Conservation (phyloP, 140 eudicot genomes). For the Oenanthe javanica region DNA sequence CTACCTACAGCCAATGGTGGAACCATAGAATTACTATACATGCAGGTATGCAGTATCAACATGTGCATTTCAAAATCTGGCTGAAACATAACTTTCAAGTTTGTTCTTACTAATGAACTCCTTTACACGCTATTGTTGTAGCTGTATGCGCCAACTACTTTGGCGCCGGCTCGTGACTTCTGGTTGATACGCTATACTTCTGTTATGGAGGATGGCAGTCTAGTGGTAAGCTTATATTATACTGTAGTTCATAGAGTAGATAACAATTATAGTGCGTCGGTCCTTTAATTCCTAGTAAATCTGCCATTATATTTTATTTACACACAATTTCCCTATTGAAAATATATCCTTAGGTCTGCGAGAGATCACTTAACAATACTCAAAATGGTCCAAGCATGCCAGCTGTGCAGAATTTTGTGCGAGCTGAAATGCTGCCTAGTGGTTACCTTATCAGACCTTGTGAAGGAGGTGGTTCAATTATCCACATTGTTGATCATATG, state of each 20-base stretch:
- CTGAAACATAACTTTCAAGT: background rate
- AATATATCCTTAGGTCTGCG: conserved; percentile 55
- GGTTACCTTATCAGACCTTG: conserved; percentile 86
- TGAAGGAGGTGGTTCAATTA: too few relatives aligned
- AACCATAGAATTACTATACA: conserved; percentile 56
- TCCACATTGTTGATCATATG: too few relatives aligned
- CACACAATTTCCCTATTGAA: background rate
- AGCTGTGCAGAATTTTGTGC: conserved; percentile 73
- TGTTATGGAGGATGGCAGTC: conserved; percentile 11
- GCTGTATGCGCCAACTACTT: conserved; percentile 13
- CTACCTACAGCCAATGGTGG: conserved; percentile 79
- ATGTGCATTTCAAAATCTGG: background rate
- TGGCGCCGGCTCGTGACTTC: conserved; percentile 94
- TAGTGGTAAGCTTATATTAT: background rate
- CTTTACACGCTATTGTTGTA: background rate
- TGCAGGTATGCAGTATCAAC: conserved; percentile 11
- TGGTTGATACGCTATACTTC: conserved; percentile 55
- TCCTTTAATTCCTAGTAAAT: background rate
- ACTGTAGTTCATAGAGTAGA: background rate
- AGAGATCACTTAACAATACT: conserved; percentile 82
- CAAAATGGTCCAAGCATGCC: conserved; percentile 96
- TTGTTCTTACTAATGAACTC: background rate
- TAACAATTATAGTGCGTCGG: too few relatives aligned
- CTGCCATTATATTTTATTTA: too few relatives aligned
- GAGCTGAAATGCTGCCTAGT: conserved; percentile 88